Conservation (phyloP, 176 grass and related monocot species). For the Elaeis guineensis region DNA sequence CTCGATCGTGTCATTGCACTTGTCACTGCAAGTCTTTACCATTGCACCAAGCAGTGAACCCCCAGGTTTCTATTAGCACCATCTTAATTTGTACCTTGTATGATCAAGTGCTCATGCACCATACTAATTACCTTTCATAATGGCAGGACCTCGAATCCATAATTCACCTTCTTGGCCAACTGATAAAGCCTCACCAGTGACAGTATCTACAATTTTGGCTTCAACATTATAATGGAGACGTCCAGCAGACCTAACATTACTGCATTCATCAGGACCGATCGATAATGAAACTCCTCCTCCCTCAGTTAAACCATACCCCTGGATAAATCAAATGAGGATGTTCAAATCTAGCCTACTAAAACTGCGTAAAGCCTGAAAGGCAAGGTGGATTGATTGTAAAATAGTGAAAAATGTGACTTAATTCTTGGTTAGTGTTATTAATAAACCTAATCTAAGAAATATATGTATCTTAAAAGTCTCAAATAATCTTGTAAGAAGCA, state of each 20-base stretch:
- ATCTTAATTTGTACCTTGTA: no score
- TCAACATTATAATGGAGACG: slow-evolving; percentile 32
- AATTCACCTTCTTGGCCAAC: slow-evolving; percentile 27
- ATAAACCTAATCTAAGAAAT: no score
- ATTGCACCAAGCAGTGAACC: no score
- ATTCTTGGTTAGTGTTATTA: no score
- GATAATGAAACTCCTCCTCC: slow-evolving; percentile 43
- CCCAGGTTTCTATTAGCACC: no score
- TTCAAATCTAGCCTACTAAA: no score
- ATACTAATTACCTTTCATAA: slow-evolving; percentile 18
- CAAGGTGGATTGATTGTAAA: neutral
- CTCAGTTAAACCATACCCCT: slow-evolving; percentile 70
- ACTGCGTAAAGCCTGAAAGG: neutral
- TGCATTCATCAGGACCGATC: slow-evolving; percentile 46
- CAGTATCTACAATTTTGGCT: slow-evolving; percentile 43
- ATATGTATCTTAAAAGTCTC: no score
- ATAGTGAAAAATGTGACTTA: neutral
- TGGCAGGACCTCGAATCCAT: slow-evolving; percentile 20
- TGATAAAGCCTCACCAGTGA: slow-evolving; percentile 28
- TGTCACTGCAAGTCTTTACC: no score
- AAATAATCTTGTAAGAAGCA: no score
- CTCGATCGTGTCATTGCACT: no score
- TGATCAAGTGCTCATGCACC: no score
- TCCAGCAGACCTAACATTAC: slow-evolving; percentile 32
- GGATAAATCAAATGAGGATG: neutral